Base-by-base conservation (phyloP, 1,139 yeast species). In the Yamadazyma mexicana region DNA sequence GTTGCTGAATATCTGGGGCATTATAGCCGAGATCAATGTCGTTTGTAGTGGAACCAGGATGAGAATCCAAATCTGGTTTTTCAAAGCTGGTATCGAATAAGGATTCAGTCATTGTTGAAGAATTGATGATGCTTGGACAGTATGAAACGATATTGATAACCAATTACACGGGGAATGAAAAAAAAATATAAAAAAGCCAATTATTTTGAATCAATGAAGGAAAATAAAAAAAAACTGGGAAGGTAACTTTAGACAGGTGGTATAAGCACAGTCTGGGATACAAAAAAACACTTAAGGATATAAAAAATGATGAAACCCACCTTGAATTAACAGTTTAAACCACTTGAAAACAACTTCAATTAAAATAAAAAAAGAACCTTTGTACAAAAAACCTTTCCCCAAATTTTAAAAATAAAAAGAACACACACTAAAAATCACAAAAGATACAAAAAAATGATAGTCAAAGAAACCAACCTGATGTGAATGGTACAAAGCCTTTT, bases 71-170 rank as follows among this genome's bases (percentile, higher is more conserved):
- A 4, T 28, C 31, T 11, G 31, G 15, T 63, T 32, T 70, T 65
- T 46, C 32, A 20, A 34, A 34, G 20, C 32, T 34, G 22, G 37
- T 34, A 29, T 67, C 73, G 46, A 67, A 67, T 50, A 67, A 64
- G 20, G 73, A 66, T 58, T 67, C 73, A 31, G 73, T 66, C 73
- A 67, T 67, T 16, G 31, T n/a, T 16, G n/a, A 20, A 20, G 8
- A 20, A 20, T 20, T 20, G 22, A 6, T 20, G 8, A 5, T 8
- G 22, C 8, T 20, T 20, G 22, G 22, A 20, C 22, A 20, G 22
- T 20, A 6, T 20, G 22, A 20, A 20, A 20, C 5, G 22, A 20
- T 20, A 20, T 20, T 20, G 22, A 8, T 20, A 20, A 6, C 22
- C 22, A 27, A 27, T 27, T 27, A 15, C 14, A 9, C 5, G 26